Base-by-base conservation (phyloP, 2,329 filamentous ascomycete species). In the Plenodomus biglobosus region DNA sequence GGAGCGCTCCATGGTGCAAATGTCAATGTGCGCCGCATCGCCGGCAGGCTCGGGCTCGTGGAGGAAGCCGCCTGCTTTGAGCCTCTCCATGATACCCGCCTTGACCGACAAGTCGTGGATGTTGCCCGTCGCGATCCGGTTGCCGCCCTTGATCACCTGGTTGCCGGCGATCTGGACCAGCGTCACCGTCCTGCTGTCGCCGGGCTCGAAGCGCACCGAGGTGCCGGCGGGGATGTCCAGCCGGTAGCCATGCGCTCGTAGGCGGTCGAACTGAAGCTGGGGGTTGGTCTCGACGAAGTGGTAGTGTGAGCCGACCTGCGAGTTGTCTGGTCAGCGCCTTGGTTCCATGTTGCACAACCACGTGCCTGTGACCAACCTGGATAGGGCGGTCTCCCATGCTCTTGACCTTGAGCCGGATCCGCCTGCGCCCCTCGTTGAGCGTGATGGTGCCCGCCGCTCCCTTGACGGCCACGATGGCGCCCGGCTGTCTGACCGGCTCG, bases 251-350 rank as follows among this genome's bases (percentile, higher is more conserved):
- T 94, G 94, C 1, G 91, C 84, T 58, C 83, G 84, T 41, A 83
- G 76, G 20, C 92, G 88, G 73, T 97, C 92, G 70, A 97, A 97
- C 53, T 88, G 83, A 42, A 97, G 80, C 70, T 89, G 84, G 0
- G 91, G 89, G 72, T 97, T 97, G n/a, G 85, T 87, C 76, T 97
- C 92, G 65, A 95, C 84, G 70, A 97, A 95, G 74, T 96, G 92
- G 71, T 96, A 97, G 74, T 97, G 92, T 24, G 90, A 95, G 24
- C 92, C 92, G 50, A 89, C 80, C 81, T 85, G 60, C 11, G 2
- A 11, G 11, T 40, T 2, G 5, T 7, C 20, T 11, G 8, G 2
- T 8, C 8, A 2, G 21, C 5, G n/a, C 30, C 17, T 18, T 5
- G 10, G n/a, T 2, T 30, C 8, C 18, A 60, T 10, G 6, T 3